Conservation (phyloP, 148 eudicot genomes). For the Cornus suecica region DNA sequence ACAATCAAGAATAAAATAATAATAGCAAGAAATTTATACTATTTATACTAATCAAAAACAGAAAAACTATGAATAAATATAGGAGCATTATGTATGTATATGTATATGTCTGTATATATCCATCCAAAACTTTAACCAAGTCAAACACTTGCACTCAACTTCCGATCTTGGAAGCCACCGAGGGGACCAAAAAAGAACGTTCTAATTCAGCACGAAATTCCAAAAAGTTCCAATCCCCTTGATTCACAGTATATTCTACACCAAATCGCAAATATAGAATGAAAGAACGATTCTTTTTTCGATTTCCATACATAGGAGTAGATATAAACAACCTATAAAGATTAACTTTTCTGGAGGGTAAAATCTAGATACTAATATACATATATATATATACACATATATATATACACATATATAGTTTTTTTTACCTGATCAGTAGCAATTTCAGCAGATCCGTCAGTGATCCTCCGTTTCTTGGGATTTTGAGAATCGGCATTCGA, state of each 20-base stretch:
- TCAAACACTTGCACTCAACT: slow-evolving; percentile 32
- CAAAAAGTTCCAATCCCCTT: slow-evolving; percentile 20
- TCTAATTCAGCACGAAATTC: slow-evolving; percentile 51
- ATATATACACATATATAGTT: neutral
- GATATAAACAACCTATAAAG: neutral
- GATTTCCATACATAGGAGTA: slow-evolving; percentile 9
- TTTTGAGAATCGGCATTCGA: slow-evolving; percentile 19
- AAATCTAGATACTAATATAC: too few relatives aligned
- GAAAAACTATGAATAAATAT: neutral
- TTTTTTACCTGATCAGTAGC: slow-evolving; percentile 21
- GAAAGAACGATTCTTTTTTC: neutral
- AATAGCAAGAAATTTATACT: neutral
- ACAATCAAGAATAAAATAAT: slow-evolving; percentile 16
- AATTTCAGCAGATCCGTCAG: slow-evolving; percentile 34
- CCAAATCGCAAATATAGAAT: slow-evolving; percentile 13
- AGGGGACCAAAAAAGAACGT: slow-evolving; percentile 9
- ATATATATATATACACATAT: too few relatives aligned
- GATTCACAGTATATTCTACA: neutral
- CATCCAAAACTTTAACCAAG: slow-evolving; percentile 27
- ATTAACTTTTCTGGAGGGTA: neutral
- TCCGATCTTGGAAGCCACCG: slow-evolving; percentile 27
- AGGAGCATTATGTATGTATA: neutral
- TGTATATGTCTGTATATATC: too few relatives aligned
- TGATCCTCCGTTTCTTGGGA: slow-evolving; percentile 34
- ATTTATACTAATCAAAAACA: slow-evolving; percentile 3